Evolutionary conservation across 1,139 yeast species (phyloP), one percentile per base, ranked within the genome.

Genomic region (Scheffersomyces titani): DNA sequence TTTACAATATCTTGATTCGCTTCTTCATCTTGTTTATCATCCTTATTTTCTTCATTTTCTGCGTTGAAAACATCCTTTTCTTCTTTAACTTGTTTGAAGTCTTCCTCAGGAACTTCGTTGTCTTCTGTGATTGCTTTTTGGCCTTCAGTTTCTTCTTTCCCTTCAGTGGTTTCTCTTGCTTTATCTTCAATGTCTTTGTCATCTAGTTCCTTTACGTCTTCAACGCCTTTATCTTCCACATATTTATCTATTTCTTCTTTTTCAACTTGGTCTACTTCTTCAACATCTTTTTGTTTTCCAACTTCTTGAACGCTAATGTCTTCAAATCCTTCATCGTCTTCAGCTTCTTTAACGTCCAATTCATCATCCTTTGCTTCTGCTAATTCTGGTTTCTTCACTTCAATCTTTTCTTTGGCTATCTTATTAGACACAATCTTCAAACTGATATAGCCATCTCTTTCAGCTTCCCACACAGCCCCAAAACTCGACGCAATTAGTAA

Each of bases 391-490:
- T 24, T 46, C 9, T 7, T 19, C 13, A 9, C 22, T 19, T 16
- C 40, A 6, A 30, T 30, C 40, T 9, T 11, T 30, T 30, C 40
- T 11, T 30, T 9, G 13, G 40, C 16, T 11, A 16, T 16, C 40
- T 11, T 2, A 30, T 30, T 30, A 13, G 40, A 30, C 2, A 56
- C 63, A 2, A 68, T 52, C 49, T 66, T 64, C 18, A 75, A 54
- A 5, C 67, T 67, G 7, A 74, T 61, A 55, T 70, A 75, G 1
- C 83, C 83, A 61, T 78, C 83, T 54, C 66, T 74, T 7, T 66
- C 68, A 5, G 65, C 54, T 52, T 78, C 82, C 83, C 83, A 79
- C 1, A 71, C 70, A 1, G 81, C 77, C 7, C 75, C 77, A 56
- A 76, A 70, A 24, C 67, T 67, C 2, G 78, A 61, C 5, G 55